Evolutionary conservation across 1,139 yeast genomes (phyloP).

Genomic region (Neolecta irregularis): DNA sequence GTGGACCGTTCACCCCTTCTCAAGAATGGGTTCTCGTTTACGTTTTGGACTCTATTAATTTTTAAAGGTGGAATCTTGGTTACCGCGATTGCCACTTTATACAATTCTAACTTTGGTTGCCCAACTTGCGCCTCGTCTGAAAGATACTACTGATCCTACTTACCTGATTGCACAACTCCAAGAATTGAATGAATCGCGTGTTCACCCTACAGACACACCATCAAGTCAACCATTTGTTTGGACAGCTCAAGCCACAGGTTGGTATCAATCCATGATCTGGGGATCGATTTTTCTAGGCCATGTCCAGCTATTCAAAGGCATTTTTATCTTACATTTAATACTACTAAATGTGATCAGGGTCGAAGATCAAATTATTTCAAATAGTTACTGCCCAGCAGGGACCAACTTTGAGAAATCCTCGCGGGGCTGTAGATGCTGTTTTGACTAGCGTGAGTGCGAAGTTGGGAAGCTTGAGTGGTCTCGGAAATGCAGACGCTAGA

Average conservation of each 20-base stretch:
- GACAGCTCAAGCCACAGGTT: slow-evolving; percentile 51
- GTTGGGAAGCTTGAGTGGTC: background rate
- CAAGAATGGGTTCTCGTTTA: slow-evolving; percentile 2
- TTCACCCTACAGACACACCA: background rate
- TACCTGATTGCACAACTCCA: slow-evolving; percentile 9
- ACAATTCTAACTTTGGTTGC: slow-evolving; percentile 11
- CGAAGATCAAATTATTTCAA: slow-evolving; percentile 1
- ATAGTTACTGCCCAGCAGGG: background rate
- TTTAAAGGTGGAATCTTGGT: slow-evolving; percentile 13
- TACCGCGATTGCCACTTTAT: slow-evolving; percentile 14
- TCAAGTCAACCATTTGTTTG: slow-evolving; percentile 32
- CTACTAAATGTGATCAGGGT: slow-evolving; percentile 3
- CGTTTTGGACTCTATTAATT: slow-evolving; percentile 3
- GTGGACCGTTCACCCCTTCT: background rate
- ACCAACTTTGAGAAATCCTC: background rate
- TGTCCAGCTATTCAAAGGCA: slow-evolving; percentile 16
- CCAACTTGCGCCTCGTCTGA: slow-evolving; percentile 5
- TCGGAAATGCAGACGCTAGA: too few species aligned
- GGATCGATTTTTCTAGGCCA: slow-evolving; percentile 41
- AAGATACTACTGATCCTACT: slow-evolving; percentile 8
- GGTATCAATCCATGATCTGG: slow-evolving; percentile 63
- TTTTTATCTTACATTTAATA: too few species aligned
- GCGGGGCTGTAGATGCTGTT: slow-evolving; percentile 1
- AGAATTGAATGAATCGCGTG: slow-evolving; percentile 6
- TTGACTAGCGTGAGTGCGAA: slow-evolving; percentile 1